Evolutionary conservation across 345 rosid species (phyloP), one percentile per base, ranked within the genome.

Genomic region (Mallotus nudiflorus): DNA sequence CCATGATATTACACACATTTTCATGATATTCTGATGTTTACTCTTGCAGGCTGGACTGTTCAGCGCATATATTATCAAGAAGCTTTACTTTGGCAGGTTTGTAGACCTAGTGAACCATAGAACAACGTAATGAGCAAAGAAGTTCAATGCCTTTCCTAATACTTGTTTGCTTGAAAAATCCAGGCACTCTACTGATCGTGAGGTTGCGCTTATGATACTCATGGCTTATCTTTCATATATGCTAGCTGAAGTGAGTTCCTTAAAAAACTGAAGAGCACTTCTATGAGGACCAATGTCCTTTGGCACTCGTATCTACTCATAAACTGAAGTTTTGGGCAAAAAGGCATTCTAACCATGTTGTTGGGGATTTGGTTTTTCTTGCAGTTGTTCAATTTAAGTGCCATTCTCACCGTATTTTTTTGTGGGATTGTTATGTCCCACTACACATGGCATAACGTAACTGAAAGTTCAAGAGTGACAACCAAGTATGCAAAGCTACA

Each of bases 401-500:
- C 88, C 70, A 94, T 94, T 73, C 91, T 94, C 76, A 91, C 98
- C 0, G 97, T 94, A 13, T 94, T 94, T 87, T 94, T 94, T 68
- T 91, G 98, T 58, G 98, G 98, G 72, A 94, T 94, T 67, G 91
- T 86, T 59, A 94, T 95, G 99, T 92, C 99, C 62, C 97, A 92
- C 65, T 95, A 91, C 67, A 95, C 99, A 13, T 92, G 99, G 99
- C 97, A 94, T 68, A 92, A 94, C 55, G 90, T 94, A 67, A 90
- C 97, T 25, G 89, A 90, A 72, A 85, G 96, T 67, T 95, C 97
- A 68, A 87, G 96, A 78, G 96, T 95, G 44, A 92, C 97, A 24
- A 92, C 97, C 0, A 92, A 87, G 97, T 94, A 83, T 5, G 91
- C 75, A 9, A 31, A 54, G 50, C 25, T 57, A 66, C 48, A 63